A percentile compares a stretch with the other conserved stretches of the same genome.
phyloP scores from a whole-genome alignment of 441 rosid species.

The Hura crepitans region DNA sequence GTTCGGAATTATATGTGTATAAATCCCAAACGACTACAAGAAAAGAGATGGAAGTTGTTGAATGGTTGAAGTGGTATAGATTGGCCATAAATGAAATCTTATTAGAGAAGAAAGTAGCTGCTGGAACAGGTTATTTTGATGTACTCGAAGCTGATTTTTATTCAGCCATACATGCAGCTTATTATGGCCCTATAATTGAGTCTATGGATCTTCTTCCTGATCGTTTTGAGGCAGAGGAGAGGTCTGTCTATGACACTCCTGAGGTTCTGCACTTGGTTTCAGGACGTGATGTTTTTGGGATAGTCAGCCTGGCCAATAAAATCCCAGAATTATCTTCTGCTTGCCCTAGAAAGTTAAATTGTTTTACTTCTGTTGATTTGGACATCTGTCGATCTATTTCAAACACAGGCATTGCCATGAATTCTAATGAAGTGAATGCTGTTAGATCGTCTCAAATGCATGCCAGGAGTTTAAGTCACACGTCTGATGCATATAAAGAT shows the following conservation, averaged over 20 bases:
- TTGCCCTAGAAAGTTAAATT: slow-evolving; percentile 39
- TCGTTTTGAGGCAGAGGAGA: slow-evolving; percentile 92
- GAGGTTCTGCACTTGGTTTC: slow-evolving; percentile 92
- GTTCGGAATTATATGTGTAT: slow-evolving; percentile 37
- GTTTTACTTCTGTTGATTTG: slow-evolving; percentile 32
- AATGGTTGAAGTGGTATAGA: slow-evolving; percentile 90
- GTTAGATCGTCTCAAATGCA: slow-evolving; percentile 31
- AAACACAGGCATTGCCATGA: slow-evolving; percentile 26
- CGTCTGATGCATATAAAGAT: slow-evolving; percentile 75
- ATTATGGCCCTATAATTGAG: slow-evolving; percentile 73
- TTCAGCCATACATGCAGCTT: slow-evolving; percentile 73
- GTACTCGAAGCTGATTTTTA: slow-evolving; percentile 80
- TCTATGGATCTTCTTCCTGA: slow-evolving; percentile 81
- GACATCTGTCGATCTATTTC: slow-evolving; percentile 28
- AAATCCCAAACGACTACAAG: slow-evolving; percentile 31
- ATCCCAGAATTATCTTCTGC: slow-evolving; percentile 47
- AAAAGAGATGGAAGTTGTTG: slow-evolving; percentile 83
- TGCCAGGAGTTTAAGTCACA: slow-evolving; percentile 25
- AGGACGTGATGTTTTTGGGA: slow-evolving; percentile 83
- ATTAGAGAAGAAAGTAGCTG: slow-evolving; percentile 57
- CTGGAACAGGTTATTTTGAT: slow-evolving; percentile 61
- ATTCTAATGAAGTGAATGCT: slow-evolving; percentile 29
- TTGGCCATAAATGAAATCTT: slow-evolving; percentile 66
- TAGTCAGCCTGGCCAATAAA: slow-evolving; percentile 60
- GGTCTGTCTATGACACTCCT: slow-evolving; percentile 63